phyloP scores from a whole-genome alignment of 2,329 filamentous ascomycete genomes.

The Cladosporium velox region DNA sequence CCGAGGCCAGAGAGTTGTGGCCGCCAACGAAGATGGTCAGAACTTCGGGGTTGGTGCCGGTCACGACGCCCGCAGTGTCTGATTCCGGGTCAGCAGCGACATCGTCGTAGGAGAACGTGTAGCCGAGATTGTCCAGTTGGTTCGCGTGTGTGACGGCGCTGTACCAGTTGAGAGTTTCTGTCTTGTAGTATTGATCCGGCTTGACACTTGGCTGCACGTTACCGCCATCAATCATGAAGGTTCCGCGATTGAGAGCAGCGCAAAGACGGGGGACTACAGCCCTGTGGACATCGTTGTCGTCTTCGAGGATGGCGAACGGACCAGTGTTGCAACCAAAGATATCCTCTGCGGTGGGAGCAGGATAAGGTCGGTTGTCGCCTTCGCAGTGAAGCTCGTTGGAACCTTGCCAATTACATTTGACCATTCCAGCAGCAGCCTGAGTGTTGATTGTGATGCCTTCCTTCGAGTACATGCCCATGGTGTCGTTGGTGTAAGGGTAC shows the following conservation, averaged over 20 bases:
- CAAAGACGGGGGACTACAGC: conserved; percentile 71
- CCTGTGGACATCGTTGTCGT: conserved; percentile 43
- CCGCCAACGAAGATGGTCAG: conserved; percentile 51
- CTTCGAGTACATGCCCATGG: conserved; percentile 51
- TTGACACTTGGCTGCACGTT: conserved; percentile 47
- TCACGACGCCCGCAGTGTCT: conserved; percentile 53
- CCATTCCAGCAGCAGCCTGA: conserved; percentile 59
- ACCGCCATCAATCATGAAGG: conserved; percentile 57
- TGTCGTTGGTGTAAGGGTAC: conserved; percentile 52
- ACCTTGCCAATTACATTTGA: conserved; percentile 46
- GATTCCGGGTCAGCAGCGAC: conserved; percentile 58
- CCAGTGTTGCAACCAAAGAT: conserved; percentile 69
- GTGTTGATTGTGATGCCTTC: conserved; percentile 62
- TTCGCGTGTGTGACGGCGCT: conserved; percentile 59
- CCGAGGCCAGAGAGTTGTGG: conserved; percentile 3
- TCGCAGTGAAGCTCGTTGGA: conserved; percentile 49
- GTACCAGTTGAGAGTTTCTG: conserved; percentile 40
- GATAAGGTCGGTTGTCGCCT: conserved; percentile 49
- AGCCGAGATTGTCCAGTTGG: conserved; percentile 60
- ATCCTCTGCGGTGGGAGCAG: conserved; percentile 59
- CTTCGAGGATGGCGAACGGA: conserved; percentile 54
- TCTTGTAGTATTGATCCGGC: conserved; percentile 51
- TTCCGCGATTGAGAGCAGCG: conserved; percentile 74
- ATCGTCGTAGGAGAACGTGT: conserved; percentile 68
- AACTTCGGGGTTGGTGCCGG: conserved; percentile 42